Base-by-base conservation (phyloP, 2,329 filamentous ascomycete species). In the Xylaria sp. region DNA sequence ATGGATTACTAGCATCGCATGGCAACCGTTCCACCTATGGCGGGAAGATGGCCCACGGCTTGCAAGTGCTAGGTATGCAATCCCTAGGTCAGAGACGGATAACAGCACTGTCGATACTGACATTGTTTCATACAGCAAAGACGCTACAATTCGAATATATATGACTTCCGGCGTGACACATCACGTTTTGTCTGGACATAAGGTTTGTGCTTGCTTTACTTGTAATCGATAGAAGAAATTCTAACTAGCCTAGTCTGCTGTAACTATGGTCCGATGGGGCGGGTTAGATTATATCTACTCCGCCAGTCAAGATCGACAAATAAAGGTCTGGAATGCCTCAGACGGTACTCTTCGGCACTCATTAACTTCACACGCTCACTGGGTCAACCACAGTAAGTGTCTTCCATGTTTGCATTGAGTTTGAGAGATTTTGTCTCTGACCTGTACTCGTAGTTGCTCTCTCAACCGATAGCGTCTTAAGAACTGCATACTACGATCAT, bases 191-290 rank as follows among this genome's bases (percentile, higher is more conserved):
- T 92, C 91, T 5, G 95, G 95, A 2, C 96, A 99, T 84, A 96
- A 75, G 65, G 75, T 77, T 72, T 65, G 73, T 62, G 39, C 55
- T 65, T 25, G 39, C 50, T n/a, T 18, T n/a, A 44, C 8, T 23
- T n/a, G 2, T 51, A 51, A 50, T 50, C 1, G 18, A 4, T 5
- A 55, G 23, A 23, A 52, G 9, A 50, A 10, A 57, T 66, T 66
- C 57, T 72, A 15, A 72, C 62, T 2, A 23, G n/a, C n/a, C 13
- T 12, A 94, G 82, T 91, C 90, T 54, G 93, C 90, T 57, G 93
- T 98, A 18, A 94, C 92, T 55, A 98, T 94, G 79, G 94, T 98
- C 3, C 91, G 91, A 75, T 99, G 96, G 96, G 96, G 96, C 66
- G 95, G 95, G n/a, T 92, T 90, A 1, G 94, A 94, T 3, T 84